A percentile compares a stretch with the other conserved stretches of the same genome.
These are phyloP conservation scores for Boletus eberwhitei DNA, from an alignment of 768 basidiomycete genomes.

Conservation along the genomic window DNA sequence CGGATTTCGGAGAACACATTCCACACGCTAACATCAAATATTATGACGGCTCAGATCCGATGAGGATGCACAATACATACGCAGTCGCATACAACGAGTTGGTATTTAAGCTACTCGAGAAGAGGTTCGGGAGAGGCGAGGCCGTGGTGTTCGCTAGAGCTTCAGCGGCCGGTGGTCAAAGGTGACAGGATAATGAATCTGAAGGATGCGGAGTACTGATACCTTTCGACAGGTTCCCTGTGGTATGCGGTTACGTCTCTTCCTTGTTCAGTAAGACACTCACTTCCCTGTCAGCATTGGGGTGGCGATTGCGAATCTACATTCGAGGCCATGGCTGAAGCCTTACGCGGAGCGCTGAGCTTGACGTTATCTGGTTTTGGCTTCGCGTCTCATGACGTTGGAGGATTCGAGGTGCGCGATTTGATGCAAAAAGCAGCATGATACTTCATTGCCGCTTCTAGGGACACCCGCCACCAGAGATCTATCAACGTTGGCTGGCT, in stretches of 20 bases:
- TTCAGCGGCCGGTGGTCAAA: constrained; percentile 66
- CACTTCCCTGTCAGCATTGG: constrained; percentile 49
- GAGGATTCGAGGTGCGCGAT: constrained; percentile 60
- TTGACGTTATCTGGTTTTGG: constrained; percentile 67
- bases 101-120: constrained; percentile 59
- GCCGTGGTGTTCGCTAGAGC: constrained; percentile 70
- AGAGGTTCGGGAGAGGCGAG: constrained; percentile 57
- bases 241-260: constrained; percentile 1
- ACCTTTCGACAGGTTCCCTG: constrained; percentile 12
- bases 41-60: constrained; percentile 66
- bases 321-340: constrained; percentile 77
- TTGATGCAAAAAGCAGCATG: not conserved
- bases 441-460: constrained; percentile 15
- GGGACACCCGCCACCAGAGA: constrained; percentile 64
- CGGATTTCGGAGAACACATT: constrained; percentile 76
- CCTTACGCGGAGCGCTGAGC: constrained; percentile 62
- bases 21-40: constrained; percentile 61
- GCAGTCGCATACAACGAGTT: constrained; percentile 66
- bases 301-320: constrained; percentile 76
- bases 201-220: not conserved
- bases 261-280: not conserved
- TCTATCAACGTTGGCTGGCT: constrained; percentile 75
- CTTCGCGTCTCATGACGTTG: constrained; percentile 73
- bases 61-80: constrained; percentile 71
- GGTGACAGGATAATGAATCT: constrained; percentile 31